These are phyloP conservation scores for Claviceps lovelessii DNA, from an alignment of 2,329 filamentous ascomycete species.

Conservation along the genomic window DNA sequence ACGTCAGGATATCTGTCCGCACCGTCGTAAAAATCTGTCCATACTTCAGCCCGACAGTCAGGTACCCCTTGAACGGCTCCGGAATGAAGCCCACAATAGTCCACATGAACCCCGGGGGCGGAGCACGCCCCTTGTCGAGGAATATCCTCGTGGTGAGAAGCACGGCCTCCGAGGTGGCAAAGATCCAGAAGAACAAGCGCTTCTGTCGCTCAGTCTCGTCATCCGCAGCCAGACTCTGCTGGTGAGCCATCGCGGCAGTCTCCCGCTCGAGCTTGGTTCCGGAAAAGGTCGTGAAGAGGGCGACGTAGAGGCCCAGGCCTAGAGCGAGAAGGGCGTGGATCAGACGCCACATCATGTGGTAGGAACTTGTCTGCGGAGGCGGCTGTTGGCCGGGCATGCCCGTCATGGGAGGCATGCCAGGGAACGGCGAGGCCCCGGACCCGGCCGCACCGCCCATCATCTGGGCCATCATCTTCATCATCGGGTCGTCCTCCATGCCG, in stretches of 20 bases:
- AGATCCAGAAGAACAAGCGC: conserved; percentile 57
- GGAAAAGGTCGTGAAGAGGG: conserved; percentile 51
- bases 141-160: conserved; percentile 59
- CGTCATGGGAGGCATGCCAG: conserved; percentile 28
- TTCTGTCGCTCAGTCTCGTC: conserved; percentile 19
- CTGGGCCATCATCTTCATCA: conserved; percentile 59
- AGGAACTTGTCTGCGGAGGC: conserved; percentile 20
- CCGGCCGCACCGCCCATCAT: conserved; percentile 40
- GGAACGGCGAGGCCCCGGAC: conserved; percentile 20
- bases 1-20: conserved; percentile 57
- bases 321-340: conserved; percentile 61
- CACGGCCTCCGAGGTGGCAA: conserved; percentile 61
- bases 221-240: conserved; percentile 12
- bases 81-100: conserved; percentile 53
- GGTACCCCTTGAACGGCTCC: conserved; percentile 45
- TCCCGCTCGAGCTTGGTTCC: conserved; percentile 50
- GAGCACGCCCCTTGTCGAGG: conserved; percentile 45
- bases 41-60: conserved; percentile 49
- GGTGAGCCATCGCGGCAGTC: conserved; percentile 17
- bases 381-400: conserved; percentile 23
- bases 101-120: conserved; percentile 47
- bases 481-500: conserved; percentile 19
- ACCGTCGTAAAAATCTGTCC: conserved; percentile 58
- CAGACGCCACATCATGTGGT: conserved; percentile 50
- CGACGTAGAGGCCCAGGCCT: conserved; percentile 55